Percentiles rank a stretch among this genome's conserved stretches.
phyloP scores from a whole-genome alignment of 805 yeast genomes.

The Metschnikowia colocasiae region DNA sequence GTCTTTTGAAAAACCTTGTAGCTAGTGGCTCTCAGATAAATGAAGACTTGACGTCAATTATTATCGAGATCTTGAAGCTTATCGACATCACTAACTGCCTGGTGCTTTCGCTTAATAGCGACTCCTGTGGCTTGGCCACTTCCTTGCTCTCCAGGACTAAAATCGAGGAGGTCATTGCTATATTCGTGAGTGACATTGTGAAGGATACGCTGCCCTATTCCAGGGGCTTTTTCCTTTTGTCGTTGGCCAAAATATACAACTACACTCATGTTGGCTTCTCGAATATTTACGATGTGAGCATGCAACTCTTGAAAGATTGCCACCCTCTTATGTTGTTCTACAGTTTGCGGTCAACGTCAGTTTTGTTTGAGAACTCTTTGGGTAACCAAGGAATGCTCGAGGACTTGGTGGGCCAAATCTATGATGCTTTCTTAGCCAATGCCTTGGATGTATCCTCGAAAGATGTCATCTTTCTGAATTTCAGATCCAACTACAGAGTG shows the following conservation, averaged over 20 bases:
- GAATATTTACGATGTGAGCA: conserved; percentile 52
- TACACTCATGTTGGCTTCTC: conserved; percentile 27
- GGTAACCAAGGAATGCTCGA: conserved; percentile 44
- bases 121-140: conserved; percentile 52
- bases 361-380: conserved; percentile 54
- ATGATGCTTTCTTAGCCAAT: conserved; percentile 35
- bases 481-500: conserved; percentile 32
- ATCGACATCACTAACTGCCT: conserved; percentile 38
- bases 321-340: conserved; percentile 81
- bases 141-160: conserved; percentile 19
- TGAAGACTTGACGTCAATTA: conserved; percentile 36
- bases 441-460: conserved; percentile 35
- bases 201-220: conserved; percentile 60
- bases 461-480: conserved; percentile 31
- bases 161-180: conserved; percentile 25
- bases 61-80: conserved; percentile 49
- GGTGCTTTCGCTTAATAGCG: conserved; percentile 49
- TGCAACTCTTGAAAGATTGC: conserved; percentile 68
- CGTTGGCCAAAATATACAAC: conserved; percentile 30
- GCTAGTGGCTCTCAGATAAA: conserved; percentile 23
- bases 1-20: conserved; percentile 30
- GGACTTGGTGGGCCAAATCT: conserved; percentile 30
- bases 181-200: conserved; percentile 57
- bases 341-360: conserved; percentile 57
- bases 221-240: conserved; percentile 42